Base-by-base conservation (phyloP, 2,329 filamentous ascomycete genomes). In the Fusarium subglutinans region DNA sequence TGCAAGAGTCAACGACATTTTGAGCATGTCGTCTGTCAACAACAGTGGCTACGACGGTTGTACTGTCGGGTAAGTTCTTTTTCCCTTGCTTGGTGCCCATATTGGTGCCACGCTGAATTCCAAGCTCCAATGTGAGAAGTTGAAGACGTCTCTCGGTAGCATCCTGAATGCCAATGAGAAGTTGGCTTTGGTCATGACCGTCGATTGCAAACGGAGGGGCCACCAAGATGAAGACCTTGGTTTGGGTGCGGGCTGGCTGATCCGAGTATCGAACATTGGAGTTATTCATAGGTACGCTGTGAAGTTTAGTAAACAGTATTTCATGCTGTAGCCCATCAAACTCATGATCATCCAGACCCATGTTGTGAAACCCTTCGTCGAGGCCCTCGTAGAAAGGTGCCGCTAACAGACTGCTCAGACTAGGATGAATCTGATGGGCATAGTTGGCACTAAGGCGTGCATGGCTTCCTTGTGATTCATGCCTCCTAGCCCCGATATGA, bases 1-100 rank as follows among this genome's bases (percentile, higher is more conserved):
- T 93, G 81, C 92, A 94, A 12, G 92, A 93, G 82, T 95, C 93
- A 33, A 91, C 87, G 22, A 95, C 90, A 70, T 90, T 91, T 63
- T 92, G 87, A 14, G 90, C 90, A 76, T 90, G 88, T 59, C 88
- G 86, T 38, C 88, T 83, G 56, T 89, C 86, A 4, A 87, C 85
- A 40, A 82, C 78, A 13, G 79, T 73, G n/a, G 83, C 66, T 28
- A 78, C 73, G n/a, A 82, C 77, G 35, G 63, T 73, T 22, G 77
- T 66, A 12, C 72, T 69, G 17, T 75, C 72, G 8, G 70, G 51
- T 22, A 47, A 45, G 20, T 70, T 70, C 51, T 81, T 79, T 37
- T 69, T 71, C 9, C 72, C 74, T 30, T 56, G 56, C 30, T 76
- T 78, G 20, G 70, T 61, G 17, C 69, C 69, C 14, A 76, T 76